These are phyloP conservation scores for Drosera spatulata DNA, from an alignment of 179 eudicot genomes.

Conservation along the genomic window DNA sequence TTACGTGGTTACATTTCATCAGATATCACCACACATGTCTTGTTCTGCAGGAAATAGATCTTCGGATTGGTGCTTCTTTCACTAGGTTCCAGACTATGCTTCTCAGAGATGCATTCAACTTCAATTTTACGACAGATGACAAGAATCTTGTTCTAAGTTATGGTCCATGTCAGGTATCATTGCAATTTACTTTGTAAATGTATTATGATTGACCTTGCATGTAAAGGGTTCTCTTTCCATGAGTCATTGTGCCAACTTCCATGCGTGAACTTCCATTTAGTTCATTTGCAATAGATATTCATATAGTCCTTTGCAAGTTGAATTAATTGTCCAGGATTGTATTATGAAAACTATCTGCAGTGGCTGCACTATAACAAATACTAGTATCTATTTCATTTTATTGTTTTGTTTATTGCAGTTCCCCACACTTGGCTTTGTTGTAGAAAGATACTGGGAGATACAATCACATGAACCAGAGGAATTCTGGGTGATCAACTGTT, in stretches of 20 bases:
- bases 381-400: not conserved
- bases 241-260: too few species aligned
- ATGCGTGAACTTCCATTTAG: too few species aligned
- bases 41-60: constrained; percentile 82
- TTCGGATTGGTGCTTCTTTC: constrained; percentile 97
- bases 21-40: constrained; percentile 2
- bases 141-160: constrained; percentile 68
- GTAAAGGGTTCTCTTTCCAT: too few species aligned
- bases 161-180: constrained; percentile 96
- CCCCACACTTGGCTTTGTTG: constrained; percentile 92
- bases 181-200: not conserved
- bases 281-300: too few species aligned
- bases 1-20: constrained; percentile 4
- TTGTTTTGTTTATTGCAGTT: constrained; percentile 41
- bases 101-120: constrained; percentile 70
- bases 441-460: constrained; percentile 95
- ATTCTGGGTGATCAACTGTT: constrained; percentile 87
- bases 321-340: too few species aligned
- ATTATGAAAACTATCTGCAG: not conserved
- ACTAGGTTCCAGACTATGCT: constrained; percentile 98
- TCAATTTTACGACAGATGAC: constrained; percentile 56
- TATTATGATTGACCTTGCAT: too few species aligned
- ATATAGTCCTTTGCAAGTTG: too few species aligned
- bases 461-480: constrained; percentile 93
- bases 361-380: not conserved